phyloP scores from a whole-genome alignment of 345 rosid genomes.

The Limnanthes douglasii region DNA sequence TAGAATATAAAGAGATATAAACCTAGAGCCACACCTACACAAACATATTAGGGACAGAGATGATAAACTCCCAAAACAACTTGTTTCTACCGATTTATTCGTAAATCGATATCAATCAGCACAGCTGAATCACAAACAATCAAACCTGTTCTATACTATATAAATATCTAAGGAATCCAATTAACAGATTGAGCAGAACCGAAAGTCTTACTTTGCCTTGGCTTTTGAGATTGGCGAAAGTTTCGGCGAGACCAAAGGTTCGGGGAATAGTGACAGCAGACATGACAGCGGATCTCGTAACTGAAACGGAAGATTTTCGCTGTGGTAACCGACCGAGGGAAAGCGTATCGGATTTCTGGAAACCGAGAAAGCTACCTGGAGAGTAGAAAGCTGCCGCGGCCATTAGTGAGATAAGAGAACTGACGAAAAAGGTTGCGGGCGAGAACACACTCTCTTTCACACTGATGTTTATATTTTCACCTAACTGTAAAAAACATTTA shows the following conservation, averaged over 20 bases:
- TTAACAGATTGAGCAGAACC: neutral
- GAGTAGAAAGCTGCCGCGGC: too few relatives aligned
- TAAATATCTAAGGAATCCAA: neutral
- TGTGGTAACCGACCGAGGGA: constrained; percentile 7
- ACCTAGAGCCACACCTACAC: neutral
- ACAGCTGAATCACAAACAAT: constrained; percentile 1
- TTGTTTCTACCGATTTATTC: too few relatives aligned
- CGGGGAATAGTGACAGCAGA: constrained; percentile 18
- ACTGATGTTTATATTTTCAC: too few relatives aligned
- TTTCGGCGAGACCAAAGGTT: constrained; percentile 35
- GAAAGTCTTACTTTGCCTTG: constrained; percentile 42
- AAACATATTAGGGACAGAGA: neutral
- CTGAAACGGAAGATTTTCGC: constrained; percentile 15
- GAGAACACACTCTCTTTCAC: too few relatives aligned
- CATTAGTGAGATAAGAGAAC: too few relatives aligned
- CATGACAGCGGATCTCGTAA: constrained; percentile 41
- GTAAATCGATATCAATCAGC: too few relatives aligned
- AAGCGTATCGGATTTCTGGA: constrained; percentile 16
- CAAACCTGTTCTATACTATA: too few relatives aligned
- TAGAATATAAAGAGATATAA: too few relatives aligned
- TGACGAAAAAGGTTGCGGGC: too few relatives aligned
- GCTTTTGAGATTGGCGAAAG: constrained; percentile 43
- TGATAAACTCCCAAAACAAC: neutral
- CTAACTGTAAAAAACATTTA: too few relatives aligned
- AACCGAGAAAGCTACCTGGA: constrained; percentile 9